Conservation (phyloP, 768 basidiomycete species). For the Filobasidium wieringae region DNA sequence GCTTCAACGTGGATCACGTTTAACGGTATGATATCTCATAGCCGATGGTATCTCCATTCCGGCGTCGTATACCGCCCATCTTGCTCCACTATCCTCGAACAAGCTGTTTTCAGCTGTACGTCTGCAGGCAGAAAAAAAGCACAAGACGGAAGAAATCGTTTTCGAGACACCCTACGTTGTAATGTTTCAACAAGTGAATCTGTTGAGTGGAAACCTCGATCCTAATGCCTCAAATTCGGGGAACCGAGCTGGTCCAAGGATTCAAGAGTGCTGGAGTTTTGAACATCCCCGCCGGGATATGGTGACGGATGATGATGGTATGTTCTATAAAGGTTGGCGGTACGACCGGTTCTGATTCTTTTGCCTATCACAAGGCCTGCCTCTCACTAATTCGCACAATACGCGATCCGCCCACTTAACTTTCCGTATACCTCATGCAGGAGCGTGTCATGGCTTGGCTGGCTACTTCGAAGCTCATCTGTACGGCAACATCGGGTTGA, state of each 20-base stretch:
- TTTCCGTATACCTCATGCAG: constrained; percentile 91
- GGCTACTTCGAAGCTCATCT: constrained; percentile 94
- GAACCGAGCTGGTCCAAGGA: constrained; percentile 58
- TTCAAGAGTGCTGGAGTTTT: constrained; percentile 97
- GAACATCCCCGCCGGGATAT: constrained; percentile 79
- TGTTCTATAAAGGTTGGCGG: constrained; percentile 4
- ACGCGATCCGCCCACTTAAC: constrained; percentile 69
- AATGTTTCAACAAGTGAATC: constrained; percentile 89
- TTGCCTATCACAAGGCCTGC: constrained; percentile 51
- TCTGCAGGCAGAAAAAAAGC: constrained; percentile 44
- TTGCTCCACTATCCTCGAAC: constrained; percentile 87
- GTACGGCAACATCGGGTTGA: constrained; percentile 79
- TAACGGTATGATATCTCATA: constrained; percentile 32
- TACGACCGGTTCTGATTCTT: not conserved
- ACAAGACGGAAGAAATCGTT: constrained; percentile 46
- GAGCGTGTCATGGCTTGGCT: constrained; percentile 81
- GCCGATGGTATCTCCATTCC: constrained; percentile 93
- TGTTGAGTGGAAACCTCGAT: constrained; percentile 57
- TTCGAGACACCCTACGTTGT: constrained; percentile 96
- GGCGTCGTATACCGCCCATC: constrained; percentile 83
- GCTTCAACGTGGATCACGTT: not conserved
- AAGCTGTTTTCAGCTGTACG: constrained; percentile 77
- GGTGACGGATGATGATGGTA: constrained; percentile 61
- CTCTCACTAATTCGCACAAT: constrained; percentile 93
- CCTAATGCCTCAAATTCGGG: constrained; percentile 44